phyloP scores from a whole-genome alignment of 257 asterid genomes.

The Nyctanthes arbortristis region DNA sequence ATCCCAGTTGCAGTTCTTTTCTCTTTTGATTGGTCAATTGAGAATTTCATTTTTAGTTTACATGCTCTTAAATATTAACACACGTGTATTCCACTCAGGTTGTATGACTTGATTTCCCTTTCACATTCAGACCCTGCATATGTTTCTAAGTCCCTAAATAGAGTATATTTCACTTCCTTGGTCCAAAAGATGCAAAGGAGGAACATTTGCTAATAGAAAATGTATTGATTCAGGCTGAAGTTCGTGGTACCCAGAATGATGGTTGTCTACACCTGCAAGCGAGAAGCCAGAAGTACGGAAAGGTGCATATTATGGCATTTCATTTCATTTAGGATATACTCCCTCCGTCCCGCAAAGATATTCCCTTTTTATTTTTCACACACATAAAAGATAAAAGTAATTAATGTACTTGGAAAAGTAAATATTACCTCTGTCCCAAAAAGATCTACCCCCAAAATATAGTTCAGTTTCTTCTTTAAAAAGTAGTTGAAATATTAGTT shows the following conservation, averaged over 20 bases:
- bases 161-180: neutral
- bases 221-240: constrained; percentile 69
- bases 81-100: neutral
- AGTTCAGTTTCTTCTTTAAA: too few species aligned
- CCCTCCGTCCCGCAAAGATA: too few species aligned
- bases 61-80: neutral
- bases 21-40: neutral
- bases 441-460: too few species aligned
- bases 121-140: neutral
- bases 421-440: too few species aligned
- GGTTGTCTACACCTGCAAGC: constrained; percentile 91
- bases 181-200: neutral
- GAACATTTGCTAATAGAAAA: neutral
- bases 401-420: too few species aligned
- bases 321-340: too few species aligned
- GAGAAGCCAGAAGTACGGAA: constrained; percentile 95
- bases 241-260: constrained; percentile 90
- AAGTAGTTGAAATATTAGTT: too few species aligned
- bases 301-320: constrained; percentile 47
- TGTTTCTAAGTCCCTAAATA: constrained; percentile 8
- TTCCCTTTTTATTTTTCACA: too few species aligned
- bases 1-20: neutral
- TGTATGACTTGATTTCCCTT: constrained; percentile 1
- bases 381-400: too few species aligned
- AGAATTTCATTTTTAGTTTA: neutral